Base-by-base conservation (phyloP, 1,284 basidiomycete species). In the Tylopilus microsporus region DNA sequence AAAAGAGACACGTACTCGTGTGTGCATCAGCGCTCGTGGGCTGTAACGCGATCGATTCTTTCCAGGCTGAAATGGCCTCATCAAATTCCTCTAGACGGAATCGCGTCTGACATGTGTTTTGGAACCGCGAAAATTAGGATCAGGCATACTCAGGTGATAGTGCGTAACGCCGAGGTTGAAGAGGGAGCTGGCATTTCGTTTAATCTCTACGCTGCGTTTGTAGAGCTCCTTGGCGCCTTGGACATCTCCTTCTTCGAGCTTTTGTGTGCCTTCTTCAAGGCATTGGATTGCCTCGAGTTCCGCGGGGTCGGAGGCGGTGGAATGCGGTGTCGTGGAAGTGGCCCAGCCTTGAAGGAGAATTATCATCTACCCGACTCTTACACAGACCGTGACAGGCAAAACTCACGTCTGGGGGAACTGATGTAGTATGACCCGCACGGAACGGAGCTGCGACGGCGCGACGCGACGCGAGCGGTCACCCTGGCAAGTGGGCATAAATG, bases 101-200 rank as follows among this genome's bases (percentile, higher is more conserved):
- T 62, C 65, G 61, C 60, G 39, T 59, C 60, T 52, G 63, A 64
- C 58, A 43, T 60, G 52, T 56, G 62, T 59, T 62, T 53, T 62
- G 55, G 47, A 46, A 48, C 53, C 18, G 59, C 16, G 45, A 62
- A 62, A 62, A 59, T 55, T 42, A 42, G 53, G 60, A 59, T 59
- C 66, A 55, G 54, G 78, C 83, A 63, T 70, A 91, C 91, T 92
- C 50, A 92, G 82, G 72, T 94, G 92, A 72, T 93, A 94, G 69
- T 91, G 85, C 5, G 91, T 92, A 41, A 94, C 92, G 47, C 92
- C 92, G 21, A 94, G 80, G 71, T 94, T 94, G 76, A 93, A 94
- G 47, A 93, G 80, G 18, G 90, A 87, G 67, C 88, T 91, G 18
- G 91, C 86, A 59, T 84, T 92, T 60, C 87, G 83, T 70, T 89